Evolutionary conservation across 2,329 filamentous ascomycete genomes (phyloP).

Genomic region (Xylariaceae sp.): DNA sequence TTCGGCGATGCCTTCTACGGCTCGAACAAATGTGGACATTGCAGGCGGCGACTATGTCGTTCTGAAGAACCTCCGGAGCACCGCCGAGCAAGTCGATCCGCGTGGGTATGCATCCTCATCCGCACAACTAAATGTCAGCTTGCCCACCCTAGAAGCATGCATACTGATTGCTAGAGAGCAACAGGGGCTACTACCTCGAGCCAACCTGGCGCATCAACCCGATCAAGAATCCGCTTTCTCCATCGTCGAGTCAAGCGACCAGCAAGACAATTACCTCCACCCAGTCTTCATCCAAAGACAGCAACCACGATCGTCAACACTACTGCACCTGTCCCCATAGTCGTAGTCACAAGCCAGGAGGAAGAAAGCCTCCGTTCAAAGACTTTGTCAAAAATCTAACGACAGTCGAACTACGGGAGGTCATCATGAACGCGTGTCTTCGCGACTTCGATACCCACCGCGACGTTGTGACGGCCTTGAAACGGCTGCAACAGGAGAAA

Average conservation of each 20-base stretch:
- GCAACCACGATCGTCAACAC: slow-evolving; percentile 6
- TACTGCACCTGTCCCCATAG: background rate
- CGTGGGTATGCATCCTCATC: slow-evolving; percentile 7
- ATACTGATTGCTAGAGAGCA: too few relatives aligned
- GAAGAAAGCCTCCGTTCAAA: background rate
- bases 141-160: too few relatives aligned
- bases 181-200: slow-evolving; percentile 15
- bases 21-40: too few relatives aligned
- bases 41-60: too few relatives aligned
- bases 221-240: too few relatives aligned
- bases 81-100: slow-evolving; percentile 11
- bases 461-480: slow-evolving; percentile 13
- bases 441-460: slow-evolving; percentile 10
- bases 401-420: slow-evolving; percentile 13
- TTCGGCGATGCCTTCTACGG: too few relatives aligned
- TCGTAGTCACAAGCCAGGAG: too few relatives aligned
- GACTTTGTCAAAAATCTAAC: slow-evolving; percentile 2
- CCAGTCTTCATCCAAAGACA: too few relatives aligned
- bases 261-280: too few relatives aligned
- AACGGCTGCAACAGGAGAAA: slow-evolving; percentile 11
- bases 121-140: too few relatives aligned
- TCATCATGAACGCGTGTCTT: slow-evolving; percentile 17
- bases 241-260: too few relatives aligned
- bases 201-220: slow-evolving; percentile 19
- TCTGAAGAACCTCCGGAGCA: slow-evolving; percentile 5